Evolutionary conservation across 2,329 filamentous ascomycete genomes (phyloP).

Genomic region (Colletotrichum sp.): DNA sequence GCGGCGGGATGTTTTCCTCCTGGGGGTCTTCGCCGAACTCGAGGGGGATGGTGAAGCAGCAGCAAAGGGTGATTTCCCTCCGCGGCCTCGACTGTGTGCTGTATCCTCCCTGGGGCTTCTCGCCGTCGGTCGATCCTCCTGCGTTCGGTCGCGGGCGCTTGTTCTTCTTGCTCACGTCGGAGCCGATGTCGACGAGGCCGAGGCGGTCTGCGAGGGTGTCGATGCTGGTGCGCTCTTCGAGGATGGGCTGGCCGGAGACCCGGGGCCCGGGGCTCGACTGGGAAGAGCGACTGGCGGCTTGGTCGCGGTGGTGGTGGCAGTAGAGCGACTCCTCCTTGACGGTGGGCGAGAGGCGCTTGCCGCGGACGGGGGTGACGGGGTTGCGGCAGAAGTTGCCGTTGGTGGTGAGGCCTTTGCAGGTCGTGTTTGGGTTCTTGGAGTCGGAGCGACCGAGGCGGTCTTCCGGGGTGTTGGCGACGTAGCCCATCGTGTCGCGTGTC

Average conservation of each 20-base stretch:
- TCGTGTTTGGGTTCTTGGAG: constrained; percentile 82
- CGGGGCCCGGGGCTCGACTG: constrained; percentile 50
- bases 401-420: constrained; percentile 86
- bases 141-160: constrained; percentile 25
- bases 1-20: constrained; percentile 33
- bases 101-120: constrained; percentile 11
- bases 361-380: constrained; percentile 54
- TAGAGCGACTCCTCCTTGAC: constrained; percentile 66
- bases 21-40: constrained; percentile 39
- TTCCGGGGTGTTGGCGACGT: constrained; percentile 79
- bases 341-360: constrained; percentile 28
- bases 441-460: constrained; percentile 78
- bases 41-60: constrained; percentile 57
- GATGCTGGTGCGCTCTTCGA: constrained; percentile 75
- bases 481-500: constrained; percentile 58
- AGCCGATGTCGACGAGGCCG: constrained; percentile 69
- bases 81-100: constrained; percentile 33
- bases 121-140: constrained; percentile 7
- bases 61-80: constrained; percentile 47
- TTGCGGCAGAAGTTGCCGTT: constrained; percentile 85
- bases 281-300: constrained; percentile 67
- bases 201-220: constrained; percentile 86
- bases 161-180: constrained; percentile 42
- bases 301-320: constrained; percentile 96
- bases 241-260: constrained; percentile 52